Base-by-base conservation (phyloP, 176 grass and related monocot genomes). In the Typha latifolia region DNA sequence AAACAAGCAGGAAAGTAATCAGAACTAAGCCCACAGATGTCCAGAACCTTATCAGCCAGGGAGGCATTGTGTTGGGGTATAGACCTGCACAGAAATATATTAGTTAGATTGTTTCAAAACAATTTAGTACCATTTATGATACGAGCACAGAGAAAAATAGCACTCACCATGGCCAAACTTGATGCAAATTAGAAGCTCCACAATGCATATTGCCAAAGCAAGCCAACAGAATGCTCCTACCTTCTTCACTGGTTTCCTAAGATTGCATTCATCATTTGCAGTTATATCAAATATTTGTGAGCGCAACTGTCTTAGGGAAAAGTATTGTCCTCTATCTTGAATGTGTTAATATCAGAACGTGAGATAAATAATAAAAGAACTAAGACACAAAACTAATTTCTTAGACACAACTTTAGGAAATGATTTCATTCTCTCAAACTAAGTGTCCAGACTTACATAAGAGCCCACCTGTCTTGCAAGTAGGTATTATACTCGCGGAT, bases 401-500 rank as follows among this genome's bases (percentile, higher is more conserved):
- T 10, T 10, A 43, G 37, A 43, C 9, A 43, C 9, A 9, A n/a
- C 62, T 8, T 70, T 31, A 62, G 59, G 9, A 24, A 51, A 50
- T 4, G 67, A 15, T 52, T 43, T 49, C 37, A 43, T 43, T 43
- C 37, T 43, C 37, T 43, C 9, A 43, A 43, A 43, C 37, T 10
- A 43, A 43, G 37, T 43, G 37, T 10, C 5, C 37, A 43, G 9
- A 43, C 37, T 66, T 23, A 49, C 15, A 2, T 15, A 91, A 73
- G 56, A 55, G 15, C 51, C 21, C 84, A 99, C 94, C 86, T 99
- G 81, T 99, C 89, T 82, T 99, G 94, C 49, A 99, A 85, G 74
- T 99, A 99, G 34, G 89, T 99, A 61, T 99, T 99, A 61, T 99
- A 99, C 71, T 99, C 94, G 0, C 89, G 89, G 61, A 99, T 99